phyloP scores from a whole-genome alignment of 768 basidiomycete species.

The Melanogaster broomeanus region DNA sequence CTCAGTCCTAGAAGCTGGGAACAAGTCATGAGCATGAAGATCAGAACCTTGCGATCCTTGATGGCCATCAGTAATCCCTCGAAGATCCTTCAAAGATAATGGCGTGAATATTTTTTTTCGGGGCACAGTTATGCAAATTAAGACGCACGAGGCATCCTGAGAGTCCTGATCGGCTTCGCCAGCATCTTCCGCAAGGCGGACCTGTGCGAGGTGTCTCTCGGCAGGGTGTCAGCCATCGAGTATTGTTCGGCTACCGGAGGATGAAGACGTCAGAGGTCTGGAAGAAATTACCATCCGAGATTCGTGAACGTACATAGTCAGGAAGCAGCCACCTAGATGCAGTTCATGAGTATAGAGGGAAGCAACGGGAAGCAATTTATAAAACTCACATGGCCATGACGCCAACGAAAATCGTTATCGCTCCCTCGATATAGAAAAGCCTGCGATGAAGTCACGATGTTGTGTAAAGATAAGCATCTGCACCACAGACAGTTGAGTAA shows the following conservation, averaged over 20 bases:
- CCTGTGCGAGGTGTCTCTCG: slow-evolving; percentile 61
- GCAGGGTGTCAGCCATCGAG: slow-evolving; percentile 53
- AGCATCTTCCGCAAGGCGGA: slow-evolving; percentile 65
- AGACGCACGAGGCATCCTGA: slow-evolving; percentile 54
- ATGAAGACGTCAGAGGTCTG: not conserved
- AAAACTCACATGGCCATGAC: slow-evolving; percentile 48
- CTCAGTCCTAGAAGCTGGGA: slow-evolving; percentile 58
- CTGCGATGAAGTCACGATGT: slow-evolving; percentile 32
- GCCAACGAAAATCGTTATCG: slow-evolving; percentile 62
- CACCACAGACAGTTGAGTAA: not conserved
- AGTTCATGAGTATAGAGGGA: not conserved
- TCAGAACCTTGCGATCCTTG: slow-evolving; percentile 53
- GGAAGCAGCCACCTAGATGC: slow-evolving; percentile 60
- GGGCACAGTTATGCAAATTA: not conserved
- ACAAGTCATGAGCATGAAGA: slow-evolving; percentile 56
- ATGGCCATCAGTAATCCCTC: slow-evolving; percentile 48
- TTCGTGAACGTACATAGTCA: slow-evolving; percentile 50
- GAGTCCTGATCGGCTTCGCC: slow-evolving; percentile 68
- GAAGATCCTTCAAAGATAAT: slow-evolving; percentile 12
- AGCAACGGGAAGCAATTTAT: not conserved
- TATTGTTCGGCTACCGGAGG: slow-evolving; percentile 55
- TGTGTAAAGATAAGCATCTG: not conserved
- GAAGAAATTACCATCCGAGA: not conserved
- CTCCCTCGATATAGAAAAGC: slow-evolving; percentile 75
- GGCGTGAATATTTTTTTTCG: not conserved